Evolutionary conservation across 108 stramenopile species (phyloP), one percentile per base, ranked within the genome.

Genomic region (Nitzschia putrida): DNA sequence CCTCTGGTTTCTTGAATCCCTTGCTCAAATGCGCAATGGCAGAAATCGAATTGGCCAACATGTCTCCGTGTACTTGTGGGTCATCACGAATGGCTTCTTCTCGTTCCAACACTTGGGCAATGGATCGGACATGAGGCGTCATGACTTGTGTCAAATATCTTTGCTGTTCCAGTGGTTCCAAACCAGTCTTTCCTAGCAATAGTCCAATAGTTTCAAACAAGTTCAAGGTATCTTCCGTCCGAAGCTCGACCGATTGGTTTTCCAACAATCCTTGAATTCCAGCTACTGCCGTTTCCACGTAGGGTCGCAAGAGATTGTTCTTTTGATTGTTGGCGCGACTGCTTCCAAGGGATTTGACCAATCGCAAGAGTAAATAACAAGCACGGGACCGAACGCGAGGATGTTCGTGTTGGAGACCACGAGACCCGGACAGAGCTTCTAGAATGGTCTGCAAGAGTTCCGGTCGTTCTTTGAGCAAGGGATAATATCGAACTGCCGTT

Each of bases 191-290:
- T 26, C 90, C 90, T 47, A 91, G 74, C 22, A 91, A 64, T 3
- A 91, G 66, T 37, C 90, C 90, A 49, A 88, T 85, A 2, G 85
- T 72, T 68, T 91, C 90, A 63, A 91, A 91, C 49, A 91, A 69
- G 54, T 88, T 86, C 8, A 91, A 66, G 0, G 78, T 74, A 63
- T 91, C 87, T 44, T 91, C 87, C 0, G 81, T 66, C 34, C 81
- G 68, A n/a, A 91, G 69, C 29, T 73, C 38, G 51, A 75, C 34
- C 43, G 26, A 49, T 40, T 41, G 65, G 53, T 84, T 82, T 41
- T 80, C 78, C 45, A 91, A 66, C 60, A 91, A 70, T n/a, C 50
- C 58, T 54, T 84, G 85, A 10, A 91, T 91, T 21, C 90, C 90
- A 20, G 73, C 49, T 7, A 91, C 83, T 0, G 84, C 85, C 10